Conservation (phyloP, 495 filamentous ascomycete species). For the Aspergillus kassunensis region DNA sequence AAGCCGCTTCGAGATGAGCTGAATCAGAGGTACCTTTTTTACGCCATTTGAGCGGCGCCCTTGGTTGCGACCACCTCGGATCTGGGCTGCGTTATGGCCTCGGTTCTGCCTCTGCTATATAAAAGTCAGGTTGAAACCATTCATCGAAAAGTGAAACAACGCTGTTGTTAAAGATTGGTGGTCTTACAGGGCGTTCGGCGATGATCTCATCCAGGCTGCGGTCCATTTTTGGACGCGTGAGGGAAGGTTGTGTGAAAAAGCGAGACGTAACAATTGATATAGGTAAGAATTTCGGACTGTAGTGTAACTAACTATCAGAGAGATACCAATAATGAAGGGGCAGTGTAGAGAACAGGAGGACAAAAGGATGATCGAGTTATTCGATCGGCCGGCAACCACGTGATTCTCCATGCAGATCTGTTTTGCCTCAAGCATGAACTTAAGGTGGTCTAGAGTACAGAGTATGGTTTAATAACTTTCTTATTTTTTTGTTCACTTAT, state of each 20-base stretch:
- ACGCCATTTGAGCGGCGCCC: slow-evolving; percentile 71
- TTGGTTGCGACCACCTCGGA: slow-evolving; percentile 51
- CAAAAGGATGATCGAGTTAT: not conserved
- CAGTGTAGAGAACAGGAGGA: not conserved
- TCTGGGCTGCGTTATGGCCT: slow-evolving; percentile 31
- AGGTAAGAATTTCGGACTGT: not conserved
- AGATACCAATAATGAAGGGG: slow-evolving; percentile 7
- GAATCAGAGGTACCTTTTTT: slow-evolving; percentile 61
- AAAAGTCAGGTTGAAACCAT: slow-evolving; percentile 12
- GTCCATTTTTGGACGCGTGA: slow-evolving; percentile 55
- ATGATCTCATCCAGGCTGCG: slow-evolving; percentile 83
- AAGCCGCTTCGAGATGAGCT: not conserved
- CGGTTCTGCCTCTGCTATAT: slow-evolving; percentile 29
- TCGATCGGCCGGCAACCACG: slow-evolving; percentile 6
- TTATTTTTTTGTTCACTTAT: slow-evolving; percentile 6
- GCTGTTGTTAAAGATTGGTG: not conserved
- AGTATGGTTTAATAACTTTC: not conserved
- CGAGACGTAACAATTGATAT: not conserved
- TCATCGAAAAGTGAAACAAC: not conserved
- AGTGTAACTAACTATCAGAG: not conserved
- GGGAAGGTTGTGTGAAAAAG: not conserved
- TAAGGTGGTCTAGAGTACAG: too few species aligned
- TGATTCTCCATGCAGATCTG: slow-evolving; percentile 2
- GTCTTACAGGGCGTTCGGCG: slow-evolving; percentile 69
- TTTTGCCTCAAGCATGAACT: not conserved